Conservation (phyloP, 345 rosid genomes). For the Eucalyptus regnans region DNA sequence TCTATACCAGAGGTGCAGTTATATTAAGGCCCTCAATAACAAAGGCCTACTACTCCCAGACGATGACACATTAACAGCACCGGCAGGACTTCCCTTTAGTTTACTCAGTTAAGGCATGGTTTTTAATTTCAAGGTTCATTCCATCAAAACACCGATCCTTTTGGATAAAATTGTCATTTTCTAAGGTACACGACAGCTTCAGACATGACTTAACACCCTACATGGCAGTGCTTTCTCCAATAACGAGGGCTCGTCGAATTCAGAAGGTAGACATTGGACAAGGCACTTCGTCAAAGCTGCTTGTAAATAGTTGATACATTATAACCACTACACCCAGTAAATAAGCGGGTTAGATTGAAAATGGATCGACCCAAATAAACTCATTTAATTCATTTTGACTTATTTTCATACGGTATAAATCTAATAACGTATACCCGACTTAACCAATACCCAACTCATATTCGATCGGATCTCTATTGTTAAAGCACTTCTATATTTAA, state of each 20-base stretch:
- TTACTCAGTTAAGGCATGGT: background rate
- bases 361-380: background rate
- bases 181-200: background rate
- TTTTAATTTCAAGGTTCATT: background rate
- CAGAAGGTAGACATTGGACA: background rate
- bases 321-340: background rate
- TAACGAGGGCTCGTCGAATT: background rate
- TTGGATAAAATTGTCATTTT: background rate
- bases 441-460: accelerated
- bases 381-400: no score
- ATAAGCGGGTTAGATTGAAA: no score
- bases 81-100: background rate
- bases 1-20: no score
- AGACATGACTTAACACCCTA: background rate
- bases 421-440: no score
- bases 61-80: background rate
- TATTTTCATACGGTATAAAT: no score
- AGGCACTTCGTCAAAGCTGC: background rate
- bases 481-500: background rate
- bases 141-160: background rate
- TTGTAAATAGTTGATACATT: background rate
- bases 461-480: accelerated
- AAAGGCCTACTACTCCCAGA: background rate
- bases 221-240: background rate
- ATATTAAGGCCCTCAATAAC: background rate